Base-by-base conservation (phyloP, 2,329 filamentous ascomycete species). In the Penicillium freii region DNA sequence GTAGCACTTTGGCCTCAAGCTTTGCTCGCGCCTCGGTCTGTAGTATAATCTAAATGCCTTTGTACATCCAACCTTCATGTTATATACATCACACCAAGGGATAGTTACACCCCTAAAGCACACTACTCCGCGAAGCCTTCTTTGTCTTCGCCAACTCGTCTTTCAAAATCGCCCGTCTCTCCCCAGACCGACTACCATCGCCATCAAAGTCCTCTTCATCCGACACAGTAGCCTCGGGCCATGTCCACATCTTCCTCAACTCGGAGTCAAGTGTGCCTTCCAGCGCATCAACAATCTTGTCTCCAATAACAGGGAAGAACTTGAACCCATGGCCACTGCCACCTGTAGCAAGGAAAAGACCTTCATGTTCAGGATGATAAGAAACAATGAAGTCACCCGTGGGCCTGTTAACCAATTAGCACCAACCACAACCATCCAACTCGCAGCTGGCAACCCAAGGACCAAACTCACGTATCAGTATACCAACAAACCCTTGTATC, bases 401-500 rank as follows among this genome's bases (percentile, higher is more conserved):
- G 8, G 84, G 80, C 3, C 75, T 77, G 48, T 44, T 40, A 34
- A 25, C 17, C 51, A 10, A 48, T 57, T 50, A 46, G 47, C 31
- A 36, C 10, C 36, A 23, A 34, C 39, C n/a, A n/a, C 27, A 36
- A 33, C 19, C 8, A 9, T 11, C 25, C n/a, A 46, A 44, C n/a
- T 25, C 33, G 25, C 29, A 19, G 34, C n/a, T 31, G 39, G 15
- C 6, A 29, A 27, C 1, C 1, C 29, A 25, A 25, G 31, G 27
- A 19, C 15, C 13, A 44, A 21, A 71, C 74, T 64, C 69, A 77
- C 65, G 88, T 91, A 75, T 91, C 88, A 5, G 85, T 85, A 71
- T 91, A 91, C 88, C 88, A 91, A 76, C 88, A 91, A 52, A 91
- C 75, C 25, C 87, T 79, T 2, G 85, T 87, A 52, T 79, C 77